phyloP scores from a whole-genome alignment of 192 early-diverging fungal species.

The Backusella liffmaniae region DNA sequence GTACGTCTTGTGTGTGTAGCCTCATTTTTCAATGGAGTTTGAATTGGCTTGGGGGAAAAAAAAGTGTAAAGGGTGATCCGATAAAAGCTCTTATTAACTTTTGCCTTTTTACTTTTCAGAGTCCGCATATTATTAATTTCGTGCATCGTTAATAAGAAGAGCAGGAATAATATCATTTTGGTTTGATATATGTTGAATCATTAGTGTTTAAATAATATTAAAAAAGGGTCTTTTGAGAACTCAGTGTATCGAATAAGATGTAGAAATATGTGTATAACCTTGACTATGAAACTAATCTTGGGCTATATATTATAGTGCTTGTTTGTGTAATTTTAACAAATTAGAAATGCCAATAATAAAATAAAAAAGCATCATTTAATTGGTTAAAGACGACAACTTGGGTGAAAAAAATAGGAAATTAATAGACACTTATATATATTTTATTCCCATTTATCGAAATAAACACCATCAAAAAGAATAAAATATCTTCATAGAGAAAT shows the following conservation, averaged over 20 bases:
- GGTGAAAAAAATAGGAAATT: neutral
- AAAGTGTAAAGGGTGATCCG: neutral
- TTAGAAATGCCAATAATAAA: neutral
- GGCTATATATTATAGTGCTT: neutral
- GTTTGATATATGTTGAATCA: neutral
- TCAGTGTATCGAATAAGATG: neutral
- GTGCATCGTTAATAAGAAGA: neutral
- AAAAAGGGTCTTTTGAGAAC: neutral
- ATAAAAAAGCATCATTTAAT: neutral
- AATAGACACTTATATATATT: neutral
- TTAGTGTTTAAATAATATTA: neutral
- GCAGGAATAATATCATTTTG: neutral
- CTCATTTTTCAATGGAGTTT: slow-evolving; percentile 4
- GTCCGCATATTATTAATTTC: neutral
- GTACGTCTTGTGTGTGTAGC: slow-evolving; percentile 1
- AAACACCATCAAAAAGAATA: neutral
- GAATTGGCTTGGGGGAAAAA: neutral
- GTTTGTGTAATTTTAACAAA: slow-evolving; percentile 6
- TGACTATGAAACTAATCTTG: neutral
- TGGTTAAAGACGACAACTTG: neutral
- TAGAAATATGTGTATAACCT: neutral
- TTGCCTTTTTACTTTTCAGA: neutral
- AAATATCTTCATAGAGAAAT: neutral
- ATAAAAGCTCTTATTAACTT: neutral
- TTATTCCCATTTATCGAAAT: neutral